Evolutionary conservation across 2,329 filamentous ascomycete species (phyloP).

Genomic region (Dichotomopilus funicola): DNA sequence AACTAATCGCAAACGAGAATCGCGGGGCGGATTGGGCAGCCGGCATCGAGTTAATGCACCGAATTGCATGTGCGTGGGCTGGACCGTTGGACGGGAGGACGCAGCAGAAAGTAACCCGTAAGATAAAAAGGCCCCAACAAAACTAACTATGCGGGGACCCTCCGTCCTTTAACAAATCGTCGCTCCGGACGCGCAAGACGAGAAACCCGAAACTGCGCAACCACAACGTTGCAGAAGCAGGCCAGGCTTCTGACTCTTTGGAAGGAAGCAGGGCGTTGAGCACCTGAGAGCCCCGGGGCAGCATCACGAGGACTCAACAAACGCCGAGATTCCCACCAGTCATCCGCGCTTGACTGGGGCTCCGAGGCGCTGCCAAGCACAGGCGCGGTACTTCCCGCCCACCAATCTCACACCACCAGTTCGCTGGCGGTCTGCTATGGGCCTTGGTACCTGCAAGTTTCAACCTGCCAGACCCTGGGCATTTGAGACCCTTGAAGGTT

Average conservation of each 20-base stretch:
- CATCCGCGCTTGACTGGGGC: constrained; percentile 20
- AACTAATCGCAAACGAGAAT: too few relatives aligned
- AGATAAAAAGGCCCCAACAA: too few relatives aligned
- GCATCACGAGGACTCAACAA: constrained; percentile 27
- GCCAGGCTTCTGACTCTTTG: neutral
- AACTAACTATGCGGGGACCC: too few relatives aligned
- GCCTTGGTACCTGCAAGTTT: constrained; percentile 11
- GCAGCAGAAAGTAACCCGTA: too few relatives aligned
- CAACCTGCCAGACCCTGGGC: constrained; percentile 6
- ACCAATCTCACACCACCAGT: neutral
- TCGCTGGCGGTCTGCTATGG: neutral
- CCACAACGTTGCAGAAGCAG: neutral
- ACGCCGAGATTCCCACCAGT: constrained; percentile 19
- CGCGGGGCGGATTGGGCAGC: too few relatives aligned
- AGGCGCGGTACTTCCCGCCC: constrained; percentile 13
- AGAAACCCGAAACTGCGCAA: neutral
- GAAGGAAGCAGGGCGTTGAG: constrained; percentile 2
- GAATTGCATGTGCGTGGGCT: too few relatives aligned
- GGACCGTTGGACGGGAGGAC: too few relatives aligned
- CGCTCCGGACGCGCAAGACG: too few relatives aligned
- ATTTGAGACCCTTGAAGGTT: constrained; percentile 16
- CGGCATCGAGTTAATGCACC: too few relatives aligned
- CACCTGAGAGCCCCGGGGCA: constrained; percentile 9
- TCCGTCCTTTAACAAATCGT: too few relatives aligned
- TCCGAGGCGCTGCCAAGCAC: constrained; percentile 7